These are phyloP conservation scores for Rachicladosporium sp. DNA, from an alignment of 2,329 filamentous ascomycete genomes.

Conservation along the genomic window DNA sequence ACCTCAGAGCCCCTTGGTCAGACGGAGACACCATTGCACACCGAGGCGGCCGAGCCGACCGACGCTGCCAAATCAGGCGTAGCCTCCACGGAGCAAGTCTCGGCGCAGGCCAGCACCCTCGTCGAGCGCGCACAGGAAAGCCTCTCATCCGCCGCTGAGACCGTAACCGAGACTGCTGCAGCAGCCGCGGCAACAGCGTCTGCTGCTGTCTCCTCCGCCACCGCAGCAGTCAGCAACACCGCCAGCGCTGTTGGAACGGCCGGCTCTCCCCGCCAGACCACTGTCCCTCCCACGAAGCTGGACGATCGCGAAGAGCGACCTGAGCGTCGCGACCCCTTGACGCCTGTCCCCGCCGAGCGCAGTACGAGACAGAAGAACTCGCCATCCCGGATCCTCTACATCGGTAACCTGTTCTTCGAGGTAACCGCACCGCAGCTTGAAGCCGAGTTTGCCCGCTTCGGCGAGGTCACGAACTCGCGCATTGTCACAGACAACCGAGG, in stretches of 20 bases:
- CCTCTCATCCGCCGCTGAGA: conserved; percentile 8
- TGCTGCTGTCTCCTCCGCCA: conserved; percentile 4
- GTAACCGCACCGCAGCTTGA: conserved; percentile 49
- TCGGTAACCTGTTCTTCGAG: conserved; percentile 61
- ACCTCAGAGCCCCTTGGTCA: conserved; percentile 9
- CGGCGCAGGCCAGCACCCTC: conserved; percentile 7
- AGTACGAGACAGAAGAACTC: neutral
- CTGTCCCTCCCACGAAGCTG: no score
- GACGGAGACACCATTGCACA: conserved; percentile 9
- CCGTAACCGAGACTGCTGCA: conserved; percentile 12
- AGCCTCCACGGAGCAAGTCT: neutral
- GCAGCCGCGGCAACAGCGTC: conserved; percentile 17
- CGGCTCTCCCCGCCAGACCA: no score
- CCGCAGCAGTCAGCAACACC: conserved; percentile 10
- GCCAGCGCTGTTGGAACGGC: conserved; percentile 6
- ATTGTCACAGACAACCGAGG: conserved; percentile 51
- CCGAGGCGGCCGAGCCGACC: conserved; percentile 8
- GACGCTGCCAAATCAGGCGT: conserved; percentile 4
- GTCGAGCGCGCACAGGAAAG: conserved; percentile 6
- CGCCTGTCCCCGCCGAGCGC: neutral
- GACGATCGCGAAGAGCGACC: no score
- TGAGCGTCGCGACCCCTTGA: neutral
- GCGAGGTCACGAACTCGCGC: conserved; percentile 39
- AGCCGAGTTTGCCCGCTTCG: conserved; percentile 47
- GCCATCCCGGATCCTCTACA: conserved; percentile 37